phyloP scores from a whole-genome alignment of 2,329 filamentous ascomycete genomes.

The Neofusicoccum sp. region DNA sequence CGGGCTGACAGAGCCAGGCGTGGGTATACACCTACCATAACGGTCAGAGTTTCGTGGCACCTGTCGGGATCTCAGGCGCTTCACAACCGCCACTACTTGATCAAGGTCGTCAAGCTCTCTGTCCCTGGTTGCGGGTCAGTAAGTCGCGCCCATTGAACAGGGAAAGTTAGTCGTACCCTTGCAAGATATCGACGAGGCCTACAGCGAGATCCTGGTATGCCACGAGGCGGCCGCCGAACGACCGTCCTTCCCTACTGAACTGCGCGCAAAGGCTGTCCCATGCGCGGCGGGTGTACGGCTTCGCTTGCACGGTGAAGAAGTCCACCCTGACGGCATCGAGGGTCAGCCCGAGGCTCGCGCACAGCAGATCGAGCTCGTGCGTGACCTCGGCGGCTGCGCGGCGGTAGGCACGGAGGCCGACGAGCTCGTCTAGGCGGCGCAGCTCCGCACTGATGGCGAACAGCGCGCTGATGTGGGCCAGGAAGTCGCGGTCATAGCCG shows the following conservation, averaged over 20 bases:
- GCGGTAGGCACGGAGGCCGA: conserved; percentile 40
- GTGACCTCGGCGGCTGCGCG: conserved; percentile 20
- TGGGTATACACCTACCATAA: background rate
- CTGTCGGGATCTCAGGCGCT: conserved; percentile 8
- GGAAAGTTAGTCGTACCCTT: conserved; percentile 3
- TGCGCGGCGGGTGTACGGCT: conserved; percentile 1
- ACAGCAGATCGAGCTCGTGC: conserved; percentile 11
- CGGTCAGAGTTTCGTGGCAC: background rate
- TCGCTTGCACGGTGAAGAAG: conserved; percentile 1
- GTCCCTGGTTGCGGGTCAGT: background rate
- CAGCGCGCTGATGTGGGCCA: conserved; percentile 53
- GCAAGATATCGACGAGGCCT: background rate
- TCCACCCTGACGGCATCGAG: conserved; percentile 1
- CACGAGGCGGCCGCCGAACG: conserved; percentile 2
- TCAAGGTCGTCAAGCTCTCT: background rate
- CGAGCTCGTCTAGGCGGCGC: conserved; percentile 46
- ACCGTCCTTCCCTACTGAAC: conserved; percentile 3
- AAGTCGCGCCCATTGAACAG: background rate
- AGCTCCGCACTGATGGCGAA: conserved; percentile 54
- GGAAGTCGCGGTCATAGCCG: conserved; percentile 53
- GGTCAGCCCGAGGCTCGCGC: conserved; percentile 15
- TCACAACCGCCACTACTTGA: background rate
- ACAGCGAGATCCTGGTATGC: conserved; percentile 13
- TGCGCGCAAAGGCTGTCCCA: conserved; percentile 2
- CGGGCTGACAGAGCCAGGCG: background rate